Conservation (phyloP, 306 rosid genomes). For the Prunus mume region DNA sequence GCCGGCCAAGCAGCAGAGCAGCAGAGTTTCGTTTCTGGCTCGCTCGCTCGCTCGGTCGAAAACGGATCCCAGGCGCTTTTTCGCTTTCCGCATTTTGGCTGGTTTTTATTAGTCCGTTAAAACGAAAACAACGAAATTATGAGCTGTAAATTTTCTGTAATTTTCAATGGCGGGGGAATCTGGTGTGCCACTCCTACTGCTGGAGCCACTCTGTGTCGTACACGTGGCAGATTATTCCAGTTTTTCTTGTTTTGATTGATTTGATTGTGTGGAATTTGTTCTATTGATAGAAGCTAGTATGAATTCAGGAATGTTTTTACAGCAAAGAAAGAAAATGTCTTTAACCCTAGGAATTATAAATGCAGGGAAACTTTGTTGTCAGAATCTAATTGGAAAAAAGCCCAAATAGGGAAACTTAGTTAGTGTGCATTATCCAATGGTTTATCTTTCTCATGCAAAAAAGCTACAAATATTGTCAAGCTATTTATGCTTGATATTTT, state of each 20-base stretch:
- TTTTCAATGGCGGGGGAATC: neutral
- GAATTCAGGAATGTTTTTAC: neutral
- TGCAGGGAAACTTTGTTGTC: neutral
- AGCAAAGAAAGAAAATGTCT: neutral
- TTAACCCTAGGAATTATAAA: too few relatives aligned
- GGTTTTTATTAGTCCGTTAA: neutral
- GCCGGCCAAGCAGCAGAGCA: constrained; percentile 2
- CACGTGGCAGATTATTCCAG: neutral
- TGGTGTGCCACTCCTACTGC: neutral
- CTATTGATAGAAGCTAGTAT: neutral
- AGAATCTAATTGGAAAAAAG: neutral
- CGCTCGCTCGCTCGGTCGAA: constrained; percentile 13
- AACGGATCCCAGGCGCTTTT: constrained; percentile 17
- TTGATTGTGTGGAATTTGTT: neutral
- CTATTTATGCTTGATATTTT: too few relatives aligned
- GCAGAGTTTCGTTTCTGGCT: neutral
- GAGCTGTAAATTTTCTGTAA: constrained; percentile 5
- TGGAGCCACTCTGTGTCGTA: neutral
- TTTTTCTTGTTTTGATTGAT: neutral
- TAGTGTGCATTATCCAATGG: neutral
- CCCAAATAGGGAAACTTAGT: neutral
- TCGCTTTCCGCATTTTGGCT: neutral
- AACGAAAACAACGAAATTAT: neutral
- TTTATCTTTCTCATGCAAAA: neutral
- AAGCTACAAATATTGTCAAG: neutral